phyloP scores from a whole-genome alignment of 2,329 filamentous ascomycete species.

The Juglanconis oblonga region DNA sequence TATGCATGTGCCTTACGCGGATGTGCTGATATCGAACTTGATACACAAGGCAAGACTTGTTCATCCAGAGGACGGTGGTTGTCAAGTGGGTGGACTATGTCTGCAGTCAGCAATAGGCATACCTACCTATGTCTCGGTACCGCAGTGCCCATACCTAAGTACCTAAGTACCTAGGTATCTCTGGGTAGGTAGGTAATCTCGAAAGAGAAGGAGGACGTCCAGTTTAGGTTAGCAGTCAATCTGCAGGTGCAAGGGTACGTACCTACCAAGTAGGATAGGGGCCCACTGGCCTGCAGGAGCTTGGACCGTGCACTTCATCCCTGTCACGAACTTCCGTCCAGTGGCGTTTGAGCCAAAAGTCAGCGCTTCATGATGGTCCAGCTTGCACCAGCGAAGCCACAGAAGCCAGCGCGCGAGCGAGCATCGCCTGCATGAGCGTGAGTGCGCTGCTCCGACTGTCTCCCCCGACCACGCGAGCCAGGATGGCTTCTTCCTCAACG shows the following conservation, averaged over 20 bases:
- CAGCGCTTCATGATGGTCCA: background rate
- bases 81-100: no score
- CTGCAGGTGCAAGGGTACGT: background rate
- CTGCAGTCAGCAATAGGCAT: no score
- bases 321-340: background rate
- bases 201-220: background rate
- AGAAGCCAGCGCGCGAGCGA: background rate
- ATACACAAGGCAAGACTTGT: no score
- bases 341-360: slow-evolving; percentile 17
- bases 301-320: background rate
- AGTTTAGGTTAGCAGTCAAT: background rate
- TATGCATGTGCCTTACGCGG: no score
- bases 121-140: no score
- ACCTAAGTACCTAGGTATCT: background rate
- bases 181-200: no score
- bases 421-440: background rate
- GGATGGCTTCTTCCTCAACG: slow-evolving; percentile 21
- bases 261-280: background rate
- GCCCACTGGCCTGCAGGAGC: background rate
- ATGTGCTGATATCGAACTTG: no score
- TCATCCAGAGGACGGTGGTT: no score
- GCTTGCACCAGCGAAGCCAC: background rate
- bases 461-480: background rate
- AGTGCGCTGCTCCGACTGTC: background rate
- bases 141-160: no score